Conservation (phyloP, 805 yeast species). For the Lachancea waltii region DNA sequence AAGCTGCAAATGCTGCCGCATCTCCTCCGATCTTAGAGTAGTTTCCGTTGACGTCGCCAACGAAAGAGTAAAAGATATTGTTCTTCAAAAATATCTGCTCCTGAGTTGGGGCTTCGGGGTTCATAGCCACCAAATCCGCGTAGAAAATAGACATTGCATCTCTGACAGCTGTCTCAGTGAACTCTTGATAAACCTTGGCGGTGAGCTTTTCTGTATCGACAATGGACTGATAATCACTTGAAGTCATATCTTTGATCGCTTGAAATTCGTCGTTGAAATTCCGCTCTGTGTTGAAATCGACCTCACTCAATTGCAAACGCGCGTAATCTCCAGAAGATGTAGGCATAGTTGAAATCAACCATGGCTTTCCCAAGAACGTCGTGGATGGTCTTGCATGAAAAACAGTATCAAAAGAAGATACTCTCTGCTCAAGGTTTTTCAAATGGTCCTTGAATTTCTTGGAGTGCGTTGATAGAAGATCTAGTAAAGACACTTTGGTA, state of each 20-base stretch:
- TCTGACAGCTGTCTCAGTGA: conserved; percentile 64
- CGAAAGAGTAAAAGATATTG: conserved; percentile 81
- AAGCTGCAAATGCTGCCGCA: conserved; percentile 77
- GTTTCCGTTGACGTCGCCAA: conserved; percentile 52
- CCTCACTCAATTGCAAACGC: conserved; percentile 44
- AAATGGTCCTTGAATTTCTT: conserved; percentile 53
- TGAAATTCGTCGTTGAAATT: conserved; percentile 94
- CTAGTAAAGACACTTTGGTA: conserved; percentile 43
- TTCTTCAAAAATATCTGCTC: conserved; percentile 68
- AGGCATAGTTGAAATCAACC: conserved; percentile 46
- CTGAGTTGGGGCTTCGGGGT: conserved; percentile 61
- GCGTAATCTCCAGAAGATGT: conserved; percentile 47
- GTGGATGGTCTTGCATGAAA: conserved; percentile 57
- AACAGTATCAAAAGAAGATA: conserved; percentile 43
- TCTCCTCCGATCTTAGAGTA: conserved; percentile 68
- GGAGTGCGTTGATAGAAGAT: conserved; percentile 58
- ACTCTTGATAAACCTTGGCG: conserved; percentile 66
- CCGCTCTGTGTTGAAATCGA: conserved; percentile 37
- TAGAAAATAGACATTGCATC: conserved; percentile 73
- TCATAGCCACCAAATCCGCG: conserved; percentile 71
- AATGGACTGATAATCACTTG: conserved; percentile 53
- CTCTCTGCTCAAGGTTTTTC: conserved; percentile 42
- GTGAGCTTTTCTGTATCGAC: conserved; percentile 69
- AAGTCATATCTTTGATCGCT: conserved; percentile 66
- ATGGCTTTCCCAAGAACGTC: conserved; percentile 60